phyloP scores from a whole-genome alignment of 2,329 filamentous ascomycete genomes.

The Clathrospora elynae region DNA sequence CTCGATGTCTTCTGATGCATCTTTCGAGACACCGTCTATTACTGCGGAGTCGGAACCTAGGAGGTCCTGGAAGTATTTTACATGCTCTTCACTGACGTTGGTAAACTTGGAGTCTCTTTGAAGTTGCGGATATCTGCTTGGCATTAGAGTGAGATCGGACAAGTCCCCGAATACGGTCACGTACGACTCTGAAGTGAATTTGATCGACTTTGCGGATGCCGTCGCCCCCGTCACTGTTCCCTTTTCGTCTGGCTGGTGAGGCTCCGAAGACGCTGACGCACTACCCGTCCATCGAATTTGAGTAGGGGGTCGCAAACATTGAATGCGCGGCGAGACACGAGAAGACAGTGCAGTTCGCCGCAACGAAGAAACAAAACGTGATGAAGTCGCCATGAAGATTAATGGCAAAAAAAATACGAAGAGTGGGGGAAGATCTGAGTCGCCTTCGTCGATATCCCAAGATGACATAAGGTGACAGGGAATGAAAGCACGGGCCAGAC shows the following conservation, averaged over 20 bases:
- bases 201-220: conserved; percentile 57
- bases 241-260: conserved; percentile 46
- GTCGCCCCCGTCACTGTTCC: conserved; percentile 42
- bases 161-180: conserved; percentile 13
- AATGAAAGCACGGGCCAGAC: conserved; percentile 37
- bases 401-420: conserved; percentile 25
- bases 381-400: conserved; percentile 42
- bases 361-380: conserved; percentile 41
- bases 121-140: conserved; percentile 70
- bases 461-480: conserved; percentile 36
- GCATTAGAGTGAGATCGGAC: conserved; percentile 3
- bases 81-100: conserved; percentile 75
- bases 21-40: conserved; percentile 78
- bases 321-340: conserved; percentile 27
- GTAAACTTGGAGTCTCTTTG: conserved; percentile 79
- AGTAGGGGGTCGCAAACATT: conserved; percentile 31
- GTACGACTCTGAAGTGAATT: conserved; percentile 81
- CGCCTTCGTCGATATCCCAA: conserved; percentile 23
- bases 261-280: conserved; percentile 50
- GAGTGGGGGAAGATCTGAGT: conserved; percentile 24
- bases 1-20: conserved; percentile 80
- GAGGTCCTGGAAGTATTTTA: conserved; percentile 79
- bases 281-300: conserved; percentile 46
- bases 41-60: conserved; percentile 79
- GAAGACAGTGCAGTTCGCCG: conserved; percentile 39